These are phyloP conservation scores for Mortierella polycephala DNA, from an alignment of 371 early-diverging fungal species.

Conservation along the genomic window DNA sequence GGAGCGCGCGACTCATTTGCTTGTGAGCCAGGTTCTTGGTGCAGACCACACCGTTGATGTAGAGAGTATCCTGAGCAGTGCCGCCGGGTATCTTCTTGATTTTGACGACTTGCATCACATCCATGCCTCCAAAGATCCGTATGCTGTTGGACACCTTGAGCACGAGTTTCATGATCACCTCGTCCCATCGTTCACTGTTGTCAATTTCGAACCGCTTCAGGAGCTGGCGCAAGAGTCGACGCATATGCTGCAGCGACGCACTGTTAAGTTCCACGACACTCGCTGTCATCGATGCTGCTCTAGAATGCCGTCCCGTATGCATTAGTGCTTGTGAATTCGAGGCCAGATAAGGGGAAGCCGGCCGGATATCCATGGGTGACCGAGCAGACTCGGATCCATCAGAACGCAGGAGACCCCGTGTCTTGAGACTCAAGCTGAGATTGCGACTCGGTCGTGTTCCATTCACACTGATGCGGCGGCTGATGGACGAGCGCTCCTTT, in stretches of 20 bases:
- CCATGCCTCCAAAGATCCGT: constrained; percentile 83
- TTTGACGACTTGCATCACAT: constrained; percentile 90
- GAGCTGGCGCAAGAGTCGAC: constrained; percentile 68
- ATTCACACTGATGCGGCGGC: constrained; percentile 51
- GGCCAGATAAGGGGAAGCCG: constrained; percentile 39
- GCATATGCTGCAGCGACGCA: constrained; percentile 74
- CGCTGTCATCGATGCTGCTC: constrained; percentile 59
- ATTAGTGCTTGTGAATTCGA: constrained; percentile 43
- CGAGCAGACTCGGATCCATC: constrained; percentile 46
- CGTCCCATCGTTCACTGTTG: constrained; percentile 73
- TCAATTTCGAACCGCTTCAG: constrained; percentile 51
- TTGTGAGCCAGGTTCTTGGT: constrained; percentile 92
- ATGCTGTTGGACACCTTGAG: constrained; percentile 74
- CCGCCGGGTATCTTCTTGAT: constrained; percentile 94
- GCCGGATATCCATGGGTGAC: constrained; percentile 46
- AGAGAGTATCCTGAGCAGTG: constrained; percentile 76
- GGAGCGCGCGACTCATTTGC: constrained; percentile 76
- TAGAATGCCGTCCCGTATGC: constrained; percentile 55
- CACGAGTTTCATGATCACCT: constrained; percentile 73
- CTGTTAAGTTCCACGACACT: constrained; percentile 73
- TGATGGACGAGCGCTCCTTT: constrained; percentile 42
- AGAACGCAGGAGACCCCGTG: constrained; percentile 42
- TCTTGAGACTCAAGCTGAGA: constrained; percentile 38
- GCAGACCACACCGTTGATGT: constrained; percentile 85
- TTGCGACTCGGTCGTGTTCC: constrained; percentile 43